Base-by-base conservation (phyloP, 2,329 filamentous ascomycete genomes). In the Hypomyces rosellus region DNA sequence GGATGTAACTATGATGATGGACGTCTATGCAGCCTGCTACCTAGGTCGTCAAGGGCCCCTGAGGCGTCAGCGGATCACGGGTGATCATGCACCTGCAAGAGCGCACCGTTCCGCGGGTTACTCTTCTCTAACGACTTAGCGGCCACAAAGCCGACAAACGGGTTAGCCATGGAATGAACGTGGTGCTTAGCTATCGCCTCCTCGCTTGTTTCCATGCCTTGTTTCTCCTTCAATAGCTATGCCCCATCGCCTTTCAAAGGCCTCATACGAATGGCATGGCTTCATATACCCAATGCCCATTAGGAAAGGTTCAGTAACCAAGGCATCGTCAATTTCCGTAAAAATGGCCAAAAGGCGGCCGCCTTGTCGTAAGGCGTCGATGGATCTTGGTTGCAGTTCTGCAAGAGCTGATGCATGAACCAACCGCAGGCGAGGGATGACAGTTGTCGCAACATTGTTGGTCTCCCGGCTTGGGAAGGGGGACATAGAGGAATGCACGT, bases 41-140 rank as follows among this genome's bases (percentile, higher is more conserved):
- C 38, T 12, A 18, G 38, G 38, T 20, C 20, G 38, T 20, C 15
- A 18, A 40, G 14, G 15, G 12, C n/a, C 37, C 42, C 54, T 51
- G 54, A 57, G 48, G 53, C 43, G 59, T 56, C 56, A 58, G 57
- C 60, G 56, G 59, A 62, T 65, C 60, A 63, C 60, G 62, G 63
- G 58, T 64, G 57, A 65, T 63, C 55, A 61, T 63, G 59, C 65
- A 63, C 56, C 61, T 66, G 64, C 61, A 67, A 52, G 62, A 62
- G 63, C 64, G 65, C 62, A 63, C 63, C 64, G 64, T 64, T 64
- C 63, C 64, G 64, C 58, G 43, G 47, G 47, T 34, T 42, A 46
- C 48, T 25, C 43, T 50, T 46, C 42, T 50, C 50, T 50, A 41
- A 46, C 41, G 47, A 34, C 47, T 37, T 47, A 46, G 50, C 49